phyloP scores from a whole-genome alignment of 805 yeast genomes.

The Brettanomyces sp. region DNA sequence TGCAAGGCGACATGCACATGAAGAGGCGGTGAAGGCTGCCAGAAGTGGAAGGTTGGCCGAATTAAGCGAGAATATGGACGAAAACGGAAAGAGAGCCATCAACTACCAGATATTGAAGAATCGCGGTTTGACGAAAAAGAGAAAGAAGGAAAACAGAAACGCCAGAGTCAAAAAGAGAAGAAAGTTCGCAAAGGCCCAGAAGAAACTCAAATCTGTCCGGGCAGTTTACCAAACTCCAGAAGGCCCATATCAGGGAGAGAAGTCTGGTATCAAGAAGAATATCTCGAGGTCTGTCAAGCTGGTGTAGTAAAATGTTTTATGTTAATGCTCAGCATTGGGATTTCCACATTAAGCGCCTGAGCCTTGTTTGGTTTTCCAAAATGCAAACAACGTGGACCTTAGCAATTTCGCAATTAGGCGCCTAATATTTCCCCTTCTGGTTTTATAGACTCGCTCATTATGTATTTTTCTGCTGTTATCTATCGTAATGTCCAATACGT shows the following conservation, averaged over 20 bases:
- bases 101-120: conserved; percentile 92
- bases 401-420: too few relatives aligned
- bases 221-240: conserved; percentile 72
- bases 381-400: too few relatives aligned
- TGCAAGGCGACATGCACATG: conserved; percentile 55
- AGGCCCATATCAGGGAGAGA: conserved; percentile 86
- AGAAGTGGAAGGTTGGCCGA: conserved; percentile 78
- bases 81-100: conserved; percentile 87
- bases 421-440: too few relatives aligned
- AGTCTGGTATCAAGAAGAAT: conserved; percentile 95
- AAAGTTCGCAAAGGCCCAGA: conserved; percentile 90
- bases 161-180: conserved; percentile 97
- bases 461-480: too few relatives aligned
- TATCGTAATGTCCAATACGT: too few relatives aligned
- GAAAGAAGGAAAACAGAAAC: conserved; percentile 90
- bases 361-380: too few relatives aligned
- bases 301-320: conserved; percentile 15
- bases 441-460: too few relatives aligned
- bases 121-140: conserved; percentile 88
- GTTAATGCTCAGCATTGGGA: too few relatives aligned
- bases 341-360: too few relatives aligned
- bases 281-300: conserved; percentile 81
- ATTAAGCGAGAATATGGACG: conserved; percentile 54
- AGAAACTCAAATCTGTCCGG: conserved; percentile 84
- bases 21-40: conserved; percentile 65